Percentiles rank a stretch among this genome's conserved stretches.
These are phyloP conservation scores for Madurella fahalii DNA, from an alignment of 2,329 filamentous ascomycete genomes.

Conservation along the genomic window DNA sequence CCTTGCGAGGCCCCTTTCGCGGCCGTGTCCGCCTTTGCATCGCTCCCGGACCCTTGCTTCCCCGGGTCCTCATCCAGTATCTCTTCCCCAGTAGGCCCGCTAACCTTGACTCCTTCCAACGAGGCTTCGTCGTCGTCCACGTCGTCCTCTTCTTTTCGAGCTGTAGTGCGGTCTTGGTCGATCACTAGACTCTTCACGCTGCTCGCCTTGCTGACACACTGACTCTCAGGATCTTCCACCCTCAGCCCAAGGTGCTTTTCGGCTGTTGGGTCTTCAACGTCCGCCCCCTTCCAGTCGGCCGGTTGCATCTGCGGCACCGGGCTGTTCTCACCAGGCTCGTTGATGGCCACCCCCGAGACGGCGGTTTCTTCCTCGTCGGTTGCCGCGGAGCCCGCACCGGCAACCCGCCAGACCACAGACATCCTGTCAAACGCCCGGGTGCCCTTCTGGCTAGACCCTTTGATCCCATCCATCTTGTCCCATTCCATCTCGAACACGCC, in stretches of 20 bases:
- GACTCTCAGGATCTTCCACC: slow-evolving; percentile 60
- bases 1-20: too few species aligned
- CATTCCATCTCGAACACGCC: slow-evolving; percentile 59
- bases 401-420: slow-evolving; percentile 74
- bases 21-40: neutral
- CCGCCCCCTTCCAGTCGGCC: slow-evolving; percentile 69
- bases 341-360: slow-evolving; percentile 42
- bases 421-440: slow-evolving; percentile 76
- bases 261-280: slow-evolving; percentile 42
- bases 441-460: slow-evolving; percentile 80
- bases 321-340: slow-evolving; percentile 62
- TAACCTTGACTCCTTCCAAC: slow-evolving; percentile 29
- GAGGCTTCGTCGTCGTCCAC: slow-evolving; percentile 24
- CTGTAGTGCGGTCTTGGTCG: neutral
- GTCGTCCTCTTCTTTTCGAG: slow-evolving; percentile 8
- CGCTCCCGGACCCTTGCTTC: neutral
- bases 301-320: slow-evolving; percentile 65
- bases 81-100: slow-evolving; percentile 28
- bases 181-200: slow-evolving; percentile 49
- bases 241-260: slow-evolving; percentile 66
- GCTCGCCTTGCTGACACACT: slow-evolving; percentile 66
- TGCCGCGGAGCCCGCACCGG: slow-evolving; percentile 25
- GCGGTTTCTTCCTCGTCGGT: slow-evolving; percentile 16
- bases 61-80: slow-evolving; percentile 18
- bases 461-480: slow-evolving; percentile 85